phyloP scores from a whole-genome alignment of 768 basidiomycete genomes.

The Rhodosporidiobolus odoratus region DNA sequence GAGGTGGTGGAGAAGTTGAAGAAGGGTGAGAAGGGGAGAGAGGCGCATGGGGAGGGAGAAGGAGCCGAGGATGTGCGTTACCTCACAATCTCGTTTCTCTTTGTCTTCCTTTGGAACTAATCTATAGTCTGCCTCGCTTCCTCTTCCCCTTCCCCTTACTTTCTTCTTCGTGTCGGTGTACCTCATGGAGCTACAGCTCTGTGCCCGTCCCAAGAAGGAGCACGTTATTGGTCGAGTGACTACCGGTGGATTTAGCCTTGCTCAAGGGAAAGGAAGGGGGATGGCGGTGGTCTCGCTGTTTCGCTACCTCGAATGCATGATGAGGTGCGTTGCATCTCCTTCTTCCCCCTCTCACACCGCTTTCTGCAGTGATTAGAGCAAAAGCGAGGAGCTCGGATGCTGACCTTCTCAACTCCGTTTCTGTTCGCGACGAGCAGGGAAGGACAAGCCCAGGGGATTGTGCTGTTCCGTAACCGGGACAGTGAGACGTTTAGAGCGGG shows the following conservation, averaged over 20 bases:
- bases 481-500: conserved; percentile 8
- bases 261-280: conserved; percentile 68
- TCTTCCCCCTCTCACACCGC: too few species aligned
- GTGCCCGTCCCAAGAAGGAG: neutral
- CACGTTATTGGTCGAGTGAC: conserved; percentile 69
- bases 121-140: too few species aligned
- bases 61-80: conserved; percentile 33
- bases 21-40: conserved; percentile 41
- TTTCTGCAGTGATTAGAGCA: too few species aligned
- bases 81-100: too few species aligned
- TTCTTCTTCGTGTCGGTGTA: neutral
- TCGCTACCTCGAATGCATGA: neutral
- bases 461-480: conserved; percentile 33
- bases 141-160: neutral
- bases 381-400: neutral
- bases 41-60: conserved; percentile 31
- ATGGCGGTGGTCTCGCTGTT: conserved; percentile 66
- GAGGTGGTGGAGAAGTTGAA: conserved; percentile 56
- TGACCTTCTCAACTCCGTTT: neutral
- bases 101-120: too few species aligned
- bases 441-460: conserved; percentile 4
- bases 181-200: conserved; percentile 18
- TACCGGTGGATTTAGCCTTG: conserved; percentile 74
- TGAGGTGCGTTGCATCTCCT: conserved; percentile 3
- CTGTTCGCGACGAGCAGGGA: neutral